These are phyloP conservation scores for Solanum etuberosum DNA, from an alignment of 257 asterid species.

Conservation along the genomic window DNA sequence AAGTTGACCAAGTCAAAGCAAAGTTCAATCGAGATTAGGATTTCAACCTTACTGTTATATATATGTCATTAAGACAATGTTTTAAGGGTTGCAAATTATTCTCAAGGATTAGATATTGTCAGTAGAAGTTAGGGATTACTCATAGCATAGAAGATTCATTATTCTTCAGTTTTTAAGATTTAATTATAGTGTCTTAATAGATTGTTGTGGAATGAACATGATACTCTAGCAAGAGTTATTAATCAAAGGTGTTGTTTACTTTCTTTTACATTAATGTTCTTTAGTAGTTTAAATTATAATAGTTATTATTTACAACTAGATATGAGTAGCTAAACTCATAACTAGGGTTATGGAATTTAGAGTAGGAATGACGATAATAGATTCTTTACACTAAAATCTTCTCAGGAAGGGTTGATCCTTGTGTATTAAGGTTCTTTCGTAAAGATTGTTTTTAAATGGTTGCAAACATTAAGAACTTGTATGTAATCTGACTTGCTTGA, in stretches of 20 bases:
- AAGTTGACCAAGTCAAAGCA: not conserved
- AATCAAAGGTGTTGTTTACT: not conserved
- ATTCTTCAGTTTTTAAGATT: not conserved
- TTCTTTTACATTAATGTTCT: not conserved
- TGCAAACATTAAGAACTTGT: not conserved
- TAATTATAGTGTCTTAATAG: not conserved
- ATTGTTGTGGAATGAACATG: not conserved
- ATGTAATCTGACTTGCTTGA: not conserved
- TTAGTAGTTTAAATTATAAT: not conserved
- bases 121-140: not conserved
- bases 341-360: not conserved
- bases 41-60: not conserved
- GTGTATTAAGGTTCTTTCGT: not conserved
- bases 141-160: not conserved
- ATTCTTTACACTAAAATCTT: not conserved
- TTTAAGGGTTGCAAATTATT: not conserved
- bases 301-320: not conserved
- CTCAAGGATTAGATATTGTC: not conserved
- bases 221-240: not conserved
- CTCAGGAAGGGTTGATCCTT: not conserved
- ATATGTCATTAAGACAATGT: not conserved
- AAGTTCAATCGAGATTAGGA: not conserved
- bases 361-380: not conserved
- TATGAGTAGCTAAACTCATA: not conserved
- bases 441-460: not conserved